Conservation (phyloP, 2,329 filamentous ascomycete genomes). For the Ophiostoma populinum region DNA sequence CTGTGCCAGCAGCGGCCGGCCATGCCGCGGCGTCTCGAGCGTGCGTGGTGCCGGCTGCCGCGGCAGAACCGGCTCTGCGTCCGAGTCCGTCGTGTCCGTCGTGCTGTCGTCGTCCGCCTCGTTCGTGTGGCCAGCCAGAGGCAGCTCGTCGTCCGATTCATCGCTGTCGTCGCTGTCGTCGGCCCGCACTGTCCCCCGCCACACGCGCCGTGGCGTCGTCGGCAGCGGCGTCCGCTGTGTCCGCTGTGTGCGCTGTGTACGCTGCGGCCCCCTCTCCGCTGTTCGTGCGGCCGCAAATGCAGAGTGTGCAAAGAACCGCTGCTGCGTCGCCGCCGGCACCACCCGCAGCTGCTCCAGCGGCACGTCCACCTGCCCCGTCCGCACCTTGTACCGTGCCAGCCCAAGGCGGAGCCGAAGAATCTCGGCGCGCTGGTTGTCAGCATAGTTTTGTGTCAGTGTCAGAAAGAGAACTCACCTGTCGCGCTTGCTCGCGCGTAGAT, state of each 20-base stretch:
- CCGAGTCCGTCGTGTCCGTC: no score
- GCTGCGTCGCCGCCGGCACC: constrained; percentile 13
- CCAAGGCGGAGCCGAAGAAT: constrained; percentile 50
- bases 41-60: not conserved
- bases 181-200: no score
- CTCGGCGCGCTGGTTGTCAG: constrained; percentile 36
- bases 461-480: constrained; percentile 23
- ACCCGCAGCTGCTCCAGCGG: constrained; percentile 43
- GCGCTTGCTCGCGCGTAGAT: constrained; percentile 34
- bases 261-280: no score
- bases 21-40: constrained; percentile 3
- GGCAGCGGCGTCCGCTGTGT: no score
- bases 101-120: no score
- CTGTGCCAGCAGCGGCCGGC: constrained; percentile 4
- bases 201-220: no score
- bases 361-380: constrained; percentile 51
- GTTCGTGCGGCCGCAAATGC: no score
- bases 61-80: not conserved
- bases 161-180: no score
- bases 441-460: not conserved
- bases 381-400: constrained; percentile 58
- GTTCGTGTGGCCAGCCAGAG: no score
- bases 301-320: not conserved
- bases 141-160: no score
- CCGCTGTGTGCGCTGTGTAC: no score